A percentile compares a stretch with the other conserved stretches of the same genome.
These are phyloP conservation scores for Yamadazyma taylorii DNA, from an alignment of 1,139 yeast genomes.

Conservation along the genomic window DNA sequence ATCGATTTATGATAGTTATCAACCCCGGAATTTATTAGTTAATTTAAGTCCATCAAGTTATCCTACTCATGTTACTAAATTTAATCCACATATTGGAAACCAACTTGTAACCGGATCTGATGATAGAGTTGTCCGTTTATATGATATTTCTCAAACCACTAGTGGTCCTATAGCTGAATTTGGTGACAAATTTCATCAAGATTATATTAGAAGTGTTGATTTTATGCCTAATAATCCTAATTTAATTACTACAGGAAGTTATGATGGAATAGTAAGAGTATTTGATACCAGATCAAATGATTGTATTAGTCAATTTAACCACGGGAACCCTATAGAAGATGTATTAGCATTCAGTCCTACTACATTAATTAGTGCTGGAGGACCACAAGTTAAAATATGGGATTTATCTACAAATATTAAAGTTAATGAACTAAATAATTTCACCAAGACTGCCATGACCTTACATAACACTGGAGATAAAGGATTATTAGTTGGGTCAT, in stretches of 20 bases:
- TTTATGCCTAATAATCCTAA: constrained; percentile 76
- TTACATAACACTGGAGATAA: constrained; percentile 67
- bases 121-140: constrained; percentile 80
- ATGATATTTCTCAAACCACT: constrained; percentile 80
- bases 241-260: constrained; percentile 87
- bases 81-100: constrained; percentile 71
- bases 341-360: constrained; percentile 81
- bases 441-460: constrained; percentile 91
- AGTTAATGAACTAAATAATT: constrained; percentile 67
- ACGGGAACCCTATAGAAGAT: constrained; percentile 73
- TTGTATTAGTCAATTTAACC: constrained; percentile 37
- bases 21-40: constrained; percentile 76
- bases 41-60: constrained; percentile 79
- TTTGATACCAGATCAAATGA: constrained; percentile 75
- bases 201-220: constrained; percentile 81
- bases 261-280: constrained; percentile 84
- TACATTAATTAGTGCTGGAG: constrained; percentile 81
- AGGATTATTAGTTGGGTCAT: constrained; percentile 86
- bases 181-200: constrained; percentile 67
- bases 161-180: constrained; percentile 66
- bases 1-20: constrained; percentile 76
- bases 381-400: constrained; percentile 87
- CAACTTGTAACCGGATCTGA: constrained; percentile 87
- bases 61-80: constrained; percentile 94
- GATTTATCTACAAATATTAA: constrained; percentile 77